A percentile compares a stretch with the other conserved stretches of the same genome.
These are phyloP conservation scores for Backusella mclennaniae DNA, from an alignment of 192 early-diverging fungal genomes.

Conservation along the genomic window DNA sequence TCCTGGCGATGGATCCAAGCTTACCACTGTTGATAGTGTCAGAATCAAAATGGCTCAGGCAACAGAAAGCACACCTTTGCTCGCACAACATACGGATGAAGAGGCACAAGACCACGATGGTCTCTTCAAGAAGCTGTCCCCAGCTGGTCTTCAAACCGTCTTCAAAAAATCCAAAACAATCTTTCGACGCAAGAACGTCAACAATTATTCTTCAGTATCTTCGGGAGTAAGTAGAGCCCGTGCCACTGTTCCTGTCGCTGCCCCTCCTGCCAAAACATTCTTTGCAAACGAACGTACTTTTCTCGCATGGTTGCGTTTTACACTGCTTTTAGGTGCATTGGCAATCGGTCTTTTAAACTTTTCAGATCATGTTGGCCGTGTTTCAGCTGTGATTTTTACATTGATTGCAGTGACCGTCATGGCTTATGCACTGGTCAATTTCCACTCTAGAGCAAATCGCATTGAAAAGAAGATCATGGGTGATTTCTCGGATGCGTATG, in stretches of 20 bases:
- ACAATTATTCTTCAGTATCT: not conserved
- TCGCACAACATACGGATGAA: not conserved
- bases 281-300: constrained; percentile 95
- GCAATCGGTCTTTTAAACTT: constrained; percentile 77
- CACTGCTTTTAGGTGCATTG: constrained; percentile 64
- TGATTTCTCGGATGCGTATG: constrained; percentile 73
- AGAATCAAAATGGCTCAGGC: constrained; percentile 13
- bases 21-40: constrained; percentile 32
- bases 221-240: constrained; percentile 47
- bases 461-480: constrained; percentile 64
- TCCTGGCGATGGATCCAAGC: constrained; percentile 31
- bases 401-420: constrained; percentile 66
- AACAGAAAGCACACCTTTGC: constrained; percentile 31
- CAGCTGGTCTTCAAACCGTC: constrained; percentile 26
- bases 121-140: constrained; percentile 25
- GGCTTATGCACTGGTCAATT: constrained; percentile 73
- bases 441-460: constrained; percentile 70
- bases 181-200: not conserved
- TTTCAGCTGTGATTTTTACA: constrained; percentile 69
- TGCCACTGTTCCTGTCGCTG: constrained; percentile 57
- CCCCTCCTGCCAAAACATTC: constrained; percentile 80
- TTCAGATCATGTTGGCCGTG: constrained; percentile 65
- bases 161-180: constrained; percentile 25
- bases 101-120: not conserved
- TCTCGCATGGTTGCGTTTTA: constrained; percentile 82